Base-by-base conservation (phyloP, 331 rosid species). In the Malus hybrid region DNA sequence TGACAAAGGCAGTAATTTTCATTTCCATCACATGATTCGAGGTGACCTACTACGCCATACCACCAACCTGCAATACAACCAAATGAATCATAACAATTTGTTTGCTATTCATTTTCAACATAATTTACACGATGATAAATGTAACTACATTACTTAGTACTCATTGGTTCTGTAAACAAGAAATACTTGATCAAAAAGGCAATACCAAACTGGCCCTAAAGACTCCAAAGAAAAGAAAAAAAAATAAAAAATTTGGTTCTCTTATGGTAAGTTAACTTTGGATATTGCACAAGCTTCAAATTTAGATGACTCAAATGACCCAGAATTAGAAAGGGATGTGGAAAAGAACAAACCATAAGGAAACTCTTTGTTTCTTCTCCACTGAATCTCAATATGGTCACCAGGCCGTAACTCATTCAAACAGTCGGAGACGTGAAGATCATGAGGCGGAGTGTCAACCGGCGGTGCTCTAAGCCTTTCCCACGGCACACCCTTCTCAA, bases 331-430 rank as follows among this genome's bases (percentile, higher is more conserved):
- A 18, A 53, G 24, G 60, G 60, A 29, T 65, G 32, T 32, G 64
- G 66, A 63, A 77, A 70, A 72, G 79, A 85, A 84, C 96, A 71
- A 81, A 94, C 99, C 99, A 75, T 92, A 94, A 76, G 99, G 99
- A 76, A 94, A 92, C 75, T 90, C 99, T 78, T 90, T 92, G 89
- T 92, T 94, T 77, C 89, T 88, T 80, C 97, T 90, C 99, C 99
- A 94, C 67, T 94, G 99, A 77, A 94, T 94, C 90, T 94, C 99
- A 72, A 92, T 70, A 81, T 85, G 96, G 81, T 94, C 92, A 18
- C 93, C 96, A 4, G 96, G 97, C 66, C 71, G 80, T 77, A 94
- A 82, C 68, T 90, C 96, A 58, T 77, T 33, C 53, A 94, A 86
- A 86, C 91, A 86, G 57, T 90, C 89, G n/a, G 99, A 81, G 79